Evolutionary conservation across 2,329 filamentous ascomycete species (phyloP), one percentile per base, ranked within the genome.

Genomic region (Microdochium nivale): DNA sequence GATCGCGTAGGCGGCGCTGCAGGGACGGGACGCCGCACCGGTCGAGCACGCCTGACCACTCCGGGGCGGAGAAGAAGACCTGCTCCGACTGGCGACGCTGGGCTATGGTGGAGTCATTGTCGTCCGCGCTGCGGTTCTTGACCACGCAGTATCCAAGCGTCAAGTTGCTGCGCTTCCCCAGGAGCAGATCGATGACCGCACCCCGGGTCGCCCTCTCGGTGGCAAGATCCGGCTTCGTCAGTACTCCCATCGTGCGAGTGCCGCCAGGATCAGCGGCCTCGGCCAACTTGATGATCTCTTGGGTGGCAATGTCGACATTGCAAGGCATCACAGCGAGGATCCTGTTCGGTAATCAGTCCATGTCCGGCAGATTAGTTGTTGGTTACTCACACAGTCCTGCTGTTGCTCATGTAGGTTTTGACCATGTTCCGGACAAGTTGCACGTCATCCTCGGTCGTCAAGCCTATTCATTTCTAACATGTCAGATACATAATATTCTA

Each of bases 151-250:
- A 77, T 0, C 74, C 74, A 0, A 78, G 67, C 3, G 65, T 66
- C 0, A 76, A 59, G 0, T 65, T 55, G 0, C 65, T 62, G 0
- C 65, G 62, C 10, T 68, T 69, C 0, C 72, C 70, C 0, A 48
- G 52, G 0, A 76, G 62, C 0, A 76, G 65, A 2, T 75, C 64
- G 1, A 70, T 54, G 0, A 74, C 59, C 0, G 61, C 61, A 0
- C 62, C 55, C 23, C 70, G 62, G 0, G 63, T 68, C 0, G 65
- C 66, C 0, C 59, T 50, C 48, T 77, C 74, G 0, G 53, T 56
- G 0, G 74, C 71, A 0, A 82, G 65, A 51, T 86, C 81, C 0
- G 80, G 76, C 56, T 85, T 86, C 0, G 81, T 86, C 0, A 85
- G 66, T 0, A 78, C 70, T 0, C 71, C 73, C 8, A 79, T 59